These are phyloP conservation scores for Mortierella antarctica DNA, from an alignment of 192 early-diverging fungal species.

Conservation along the genomic window DNA sequence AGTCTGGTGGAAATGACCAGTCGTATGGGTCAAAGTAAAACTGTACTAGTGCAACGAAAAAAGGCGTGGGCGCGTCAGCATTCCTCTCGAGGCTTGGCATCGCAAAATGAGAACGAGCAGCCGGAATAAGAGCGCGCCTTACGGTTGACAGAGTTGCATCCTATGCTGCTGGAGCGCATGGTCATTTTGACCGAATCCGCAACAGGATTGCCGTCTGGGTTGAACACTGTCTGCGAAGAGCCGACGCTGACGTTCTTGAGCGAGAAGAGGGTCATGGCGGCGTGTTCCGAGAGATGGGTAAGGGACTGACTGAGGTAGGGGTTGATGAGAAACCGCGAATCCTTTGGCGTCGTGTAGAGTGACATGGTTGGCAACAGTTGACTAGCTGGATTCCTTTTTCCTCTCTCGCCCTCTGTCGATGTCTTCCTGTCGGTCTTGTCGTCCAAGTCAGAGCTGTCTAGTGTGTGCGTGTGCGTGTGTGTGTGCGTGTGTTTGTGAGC, in stretches of 20 bases:
- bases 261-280: constrained; percentile 38
- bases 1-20: constrained; percentile 49
- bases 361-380: constrained; percentile 2
- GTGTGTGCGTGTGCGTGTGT: too few species aligned
- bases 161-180: constrained; percentile 38
- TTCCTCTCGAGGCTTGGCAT: neutral
- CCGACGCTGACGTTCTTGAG: constrained; percentile 35
- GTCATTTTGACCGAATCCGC: constrained; percentile 35
- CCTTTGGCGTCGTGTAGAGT: constrained; percentile 24
- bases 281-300: constrained; percentile 25
- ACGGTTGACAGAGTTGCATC: constrained; percentile 34
- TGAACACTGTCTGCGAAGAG: constrained; percentile 39
- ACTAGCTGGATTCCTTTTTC: too few species aligned
- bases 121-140: constrained; percentile 4
- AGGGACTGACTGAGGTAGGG: constrained; percentile 23
- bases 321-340: constrained; percentile 11
- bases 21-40: constrained; percentile 47
- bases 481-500: too few species aligned
- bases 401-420: too few species aligned
- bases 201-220: constrained; percentile 35
- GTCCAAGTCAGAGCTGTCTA: too few species aligned
- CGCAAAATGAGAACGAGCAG: neutral
- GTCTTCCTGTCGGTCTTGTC: too few species aligned
- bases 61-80: neutral
- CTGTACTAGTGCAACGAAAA: constrained; percentile 17